Conservation (phyloP, 2,329 filamentous ascomycete genomes). For the Penicillium sp. region DNA sequence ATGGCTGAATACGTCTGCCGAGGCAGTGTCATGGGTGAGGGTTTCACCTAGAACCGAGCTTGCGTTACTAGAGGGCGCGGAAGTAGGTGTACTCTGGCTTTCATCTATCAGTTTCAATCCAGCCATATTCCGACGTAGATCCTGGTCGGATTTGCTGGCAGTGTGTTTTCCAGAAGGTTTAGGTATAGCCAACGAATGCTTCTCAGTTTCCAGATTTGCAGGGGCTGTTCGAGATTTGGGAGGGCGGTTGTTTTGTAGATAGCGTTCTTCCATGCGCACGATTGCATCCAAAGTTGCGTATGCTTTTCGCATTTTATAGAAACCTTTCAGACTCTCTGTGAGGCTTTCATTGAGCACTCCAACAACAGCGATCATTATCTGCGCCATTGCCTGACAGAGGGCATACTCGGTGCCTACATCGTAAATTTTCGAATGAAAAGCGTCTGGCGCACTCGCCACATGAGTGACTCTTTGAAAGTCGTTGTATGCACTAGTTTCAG, state of each 20-base stretch:
- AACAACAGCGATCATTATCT: constrained; percentile 85
- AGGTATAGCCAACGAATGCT: not conserved
- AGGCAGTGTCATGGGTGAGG: constrained; percentile 52
- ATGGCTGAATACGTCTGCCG: constrained; percentile 61
- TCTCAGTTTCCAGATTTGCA: constrained; percentile 17
- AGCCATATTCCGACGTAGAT: constrained; percentile 17
- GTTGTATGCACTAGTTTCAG: constrained; percentile 70
- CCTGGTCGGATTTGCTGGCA: constrained; percentile 15
- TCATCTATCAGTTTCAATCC: constrained; percentile 21
- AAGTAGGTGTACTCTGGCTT: constrained; percentile 13
- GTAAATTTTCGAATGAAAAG: constrained; percentile 63
- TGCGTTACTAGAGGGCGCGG: constrained; percentile 19
- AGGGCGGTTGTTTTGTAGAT: constrained; percentile 32
- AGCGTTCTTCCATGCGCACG: constrained; percentile 67
- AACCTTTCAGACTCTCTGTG: constrained; percentile 84
- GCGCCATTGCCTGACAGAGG: constrained; percentile 76
- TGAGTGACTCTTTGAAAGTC: constrained; percentile 73
- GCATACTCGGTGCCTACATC: constrained; percentile 82
- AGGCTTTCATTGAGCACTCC: constrained; percentile 88
- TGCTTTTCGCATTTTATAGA: constrained; percentile 88
- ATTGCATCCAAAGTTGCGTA: constrained; percentile 79
- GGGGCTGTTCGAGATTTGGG: constrained; percentile 10
- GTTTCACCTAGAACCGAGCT: constrained; percentile 24
- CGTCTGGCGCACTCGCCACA: constrained; percentile 49
- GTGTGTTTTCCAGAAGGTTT: constrained; percentile 15